phyloP scores from a whole-genome alignment of 192 early-diverging fungal genomes.

The Entomortierella lignicola region DNA sequence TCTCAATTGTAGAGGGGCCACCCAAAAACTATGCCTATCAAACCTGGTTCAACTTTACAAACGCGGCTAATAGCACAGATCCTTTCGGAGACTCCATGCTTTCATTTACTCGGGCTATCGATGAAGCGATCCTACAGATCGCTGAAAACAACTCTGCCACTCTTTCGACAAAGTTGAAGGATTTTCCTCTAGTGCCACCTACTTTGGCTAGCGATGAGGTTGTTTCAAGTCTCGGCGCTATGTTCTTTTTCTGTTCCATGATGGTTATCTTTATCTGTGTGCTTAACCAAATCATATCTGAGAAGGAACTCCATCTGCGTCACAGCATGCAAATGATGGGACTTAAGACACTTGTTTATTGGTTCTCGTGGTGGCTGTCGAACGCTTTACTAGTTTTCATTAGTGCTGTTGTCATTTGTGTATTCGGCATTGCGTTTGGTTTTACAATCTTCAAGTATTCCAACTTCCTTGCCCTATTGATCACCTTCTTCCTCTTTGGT shows the following conservation, averaged over 20 bases:
- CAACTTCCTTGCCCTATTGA: constrained; percentile 65
- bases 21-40: constrained; percentile 76
- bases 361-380: constrained; percentile 72
- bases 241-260: constrained; percentile 68
- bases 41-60: constrained; percentile 78
- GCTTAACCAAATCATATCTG: constrained; percentile 77
- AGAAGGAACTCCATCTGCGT: constrained; percentile 78
- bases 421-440: constrained; percentile 69
- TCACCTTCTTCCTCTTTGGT: constrained; percentile 82
- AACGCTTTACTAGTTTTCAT: constrained; percentile 66
- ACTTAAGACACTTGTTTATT: constrained; percentile 73
- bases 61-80: constrained; percentile 69
- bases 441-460: constrained; percentile 73
- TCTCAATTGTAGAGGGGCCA: constrained; percentile 40
- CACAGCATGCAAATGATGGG: constrained; percentile 86
- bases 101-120: constrained; percentile 71
- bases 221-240: constrained; percentile 64
- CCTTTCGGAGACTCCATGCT: constrained; percentile 70
- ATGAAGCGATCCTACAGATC: constrained; percentile 69
- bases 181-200: constrained; percentile 76
- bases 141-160: constrained; percentile 30
- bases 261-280: constrained; percentile 68
- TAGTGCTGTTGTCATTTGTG: constrained; percentile 66
- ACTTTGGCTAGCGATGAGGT: constrained; percentile 64
- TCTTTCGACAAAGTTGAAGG: constrained; percentile 68